Evolutionary conservation across 345 rosid genomes (phyloP), one percentile per base, ranked within the genome.

Genomic region (Eutrema japonicum): DNA sequence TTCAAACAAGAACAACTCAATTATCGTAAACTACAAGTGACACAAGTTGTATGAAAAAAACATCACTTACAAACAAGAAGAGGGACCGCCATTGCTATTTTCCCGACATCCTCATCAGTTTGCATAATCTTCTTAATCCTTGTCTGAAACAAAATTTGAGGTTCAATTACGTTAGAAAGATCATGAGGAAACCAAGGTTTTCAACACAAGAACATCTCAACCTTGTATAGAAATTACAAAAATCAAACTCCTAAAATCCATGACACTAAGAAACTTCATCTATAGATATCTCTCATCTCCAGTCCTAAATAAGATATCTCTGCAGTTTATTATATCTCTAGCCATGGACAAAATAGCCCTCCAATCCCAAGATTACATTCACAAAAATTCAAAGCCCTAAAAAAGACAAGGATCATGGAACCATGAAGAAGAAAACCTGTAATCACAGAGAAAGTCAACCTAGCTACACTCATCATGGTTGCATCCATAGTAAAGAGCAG

Each of bases 121-220:
- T 89, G 96, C 96, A 87, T 89, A 71, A 89, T 89, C 81, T 85
- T 89, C 85, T 89, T 89, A 41, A 87, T 89, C 66, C 92, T 83
- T 30, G 83, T 85, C 95, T 89, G 61, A 1, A 75, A 64, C 10
- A 38, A 9, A 49, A 10, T 9, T 43, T 26, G 14, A 27, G 47
- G 26, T 47, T 29, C 13, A 49, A 13, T 50, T 6, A 59, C 46
- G 29, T 67, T 58, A 56, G 38, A 12, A 12, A 47, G 5, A 73
- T 66, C 36, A 32, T 47, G 43, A 56, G 6, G 14, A 14, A 65
- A 55, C 22, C 4, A 46, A 42, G 22, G 37, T 3, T 3, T 45
- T 46, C 48, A 73, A 27, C 48, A 64, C 54, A 64, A 64, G 43
- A 64, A 55, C 33, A 46, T 54, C 41, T 64, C 54, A 40, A 59